Evolutionary conservation across 23 red algal species (phyloP), one percentile per base, ranked within the genome.

Genomic region (Gracilaria domingensis): DNA sequence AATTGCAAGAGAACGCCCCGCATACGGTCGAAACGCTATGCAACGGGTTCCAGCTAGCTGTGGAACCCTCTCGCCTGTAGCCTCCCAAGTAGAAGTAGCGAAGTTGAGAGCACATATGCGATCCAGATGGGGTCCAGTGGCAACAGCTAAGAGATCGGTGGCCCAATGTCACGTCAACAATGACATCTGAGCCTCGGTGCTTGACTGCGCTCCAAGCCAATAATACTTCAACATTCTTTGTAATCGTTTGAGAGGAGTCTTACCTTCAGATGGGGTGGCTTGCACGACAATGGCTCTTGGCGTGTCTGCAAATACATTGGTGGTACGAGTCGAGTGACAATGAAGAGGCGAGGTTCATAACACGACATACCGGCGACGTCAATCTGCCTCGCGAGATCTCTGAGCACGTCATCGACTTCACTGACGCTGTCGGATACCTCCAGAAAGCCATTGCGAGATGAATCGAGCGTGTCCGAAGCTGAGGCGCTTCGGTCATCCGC

Each of bases 81-180:
- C 55, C 30, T 89, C 86, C 86, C 86, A 89, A n/a, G 38, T 53
- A 16, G 50, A 48, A 24, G 42, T 61, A 26, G 54, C 70, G 80
- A 89, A 89, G 42, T 79, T 79, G 75, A 78, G 75, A 40, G 86
- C 86, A 61, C 86, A 89, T 79, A 89, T 66, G 17, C 86, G 86
- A 80, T 89, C 86, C 14, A 89, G 54, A 48, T 79, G 72, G 4
- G 86, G 50, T 38, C 86, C 86, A 42, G 86, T 89, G 21, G 72
- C 86, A 39, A 89, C 75, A 58, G 86, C 86, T 20, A 89, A 26
- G 30, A 75, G 54, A 34, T 80, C 86, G 17, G 69, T 71, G 12
- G 69, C 86, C 86, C 86, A 89, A 80, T 89, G 86, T 72, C 86
- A 89, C 47, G 69, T 49, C 36, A 89, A 32, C 62, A 89, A 73